Conservation (phyloP, 768 basidiomycete species). For the Mycena pura region DNA sequence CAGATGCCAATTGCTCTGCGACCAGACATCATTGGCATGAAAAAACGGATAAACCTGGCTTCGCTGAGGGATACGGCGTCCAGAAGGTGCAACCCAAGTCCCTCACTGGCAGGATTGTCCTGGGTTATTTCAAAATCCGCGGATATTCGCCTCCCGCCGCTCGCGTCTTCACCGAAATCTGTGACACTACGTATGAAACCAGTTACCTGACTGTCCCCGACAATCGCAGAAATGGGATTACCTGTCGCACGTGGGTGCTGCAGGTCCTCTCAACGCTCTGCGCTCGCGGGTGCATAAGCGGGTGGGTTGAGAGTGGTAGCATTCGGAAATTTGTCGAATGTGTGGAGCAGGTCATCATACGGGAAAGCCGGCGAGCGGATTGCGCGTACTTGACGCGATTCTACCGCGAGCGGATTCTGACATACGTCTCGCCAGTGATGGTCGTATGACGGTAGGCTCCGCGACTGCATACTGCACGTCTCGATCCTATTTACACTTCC, state of each 20-base stretch:
- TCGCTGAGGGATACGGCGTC: constrained; percentile 26
- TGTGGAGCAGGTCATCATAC: constrained; percentile 17
- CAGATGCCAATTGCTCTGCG: constrained; percentile 19
- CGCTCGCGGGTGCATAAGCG: constrained; percentile 17
- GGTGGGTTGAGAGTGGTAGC: constrained; percentile 13
- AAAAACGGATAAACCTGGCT: constrained; percentile 2
- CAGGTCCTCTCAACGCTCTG: constrained; percentile 28
- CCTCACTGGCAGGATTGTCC: constrained; percentile 26
- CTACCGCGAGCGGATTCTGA: constrained; percentile 13
- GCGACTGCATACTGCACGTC: neutral
- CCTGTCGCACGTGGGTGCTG: constrained; percentile 31
- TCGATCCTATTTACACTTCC: too few relatives aligned
- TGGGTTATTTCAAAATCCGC: constrained; percentile 30
- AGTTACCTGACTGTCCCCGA: constrained; percentile 28
- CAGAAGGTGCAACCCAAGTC: constrained; percentile 26
- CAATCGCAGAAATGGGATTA: constrained; percentile 28
- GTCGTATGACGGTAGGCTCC: constrained; percentile 13
- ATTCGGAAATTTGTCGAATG: constrained; percentile 16
- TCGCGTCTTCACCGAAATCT: constrained; percentile 16
- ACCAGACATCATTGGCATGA: constrained; percentile 33
- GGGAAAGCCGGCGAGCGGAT: constrained; percentile 11
- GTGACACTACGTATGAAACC: constrained; percentile 18
- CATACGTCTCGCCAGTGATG: constrained; percentile 12
- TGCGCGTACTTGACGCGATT: constrained; percentile 1
- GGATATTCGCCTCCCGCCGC: constrained; percentile 15